phyloP scores from a whole-genome alignment of 169 alveolate genomes.

The Theileria annulata region DNA sequence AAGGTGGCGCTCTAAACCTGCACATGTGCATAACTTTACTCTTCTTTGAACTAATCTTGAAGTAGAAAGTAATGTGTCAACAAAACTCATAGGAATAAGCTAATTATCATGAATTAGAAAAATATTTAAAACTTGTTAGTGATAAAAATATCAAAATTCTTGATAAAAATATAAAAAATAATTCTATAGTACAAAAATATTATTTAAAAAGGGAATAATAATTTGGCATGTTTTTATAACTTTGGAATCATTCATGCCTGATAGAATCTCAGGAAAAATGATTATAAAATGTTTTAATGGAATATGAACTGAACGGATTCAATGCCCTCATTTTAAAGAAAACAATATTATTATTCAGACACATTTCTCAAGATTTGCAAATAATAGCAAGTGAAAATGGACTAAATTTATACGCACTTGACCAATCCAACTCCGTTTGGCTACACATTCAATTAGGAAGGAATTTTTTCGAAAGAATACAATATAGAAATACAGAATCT shows the following conservation, averaged over 20 bases:
- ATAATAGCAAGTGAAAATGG: slow-evolving; percentile 55
- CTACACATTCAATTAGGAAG: slow-evolving; percentile 58
- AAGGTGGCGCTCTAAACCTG: slow-evolving; percentile 49
- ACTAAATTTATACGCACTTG: slow-evolving; percentile 60
- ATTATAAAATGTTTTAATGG: slow-evolving; percentile 26
- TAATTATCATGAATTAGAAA: background rate
- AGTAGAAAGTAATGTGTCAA: slow-evolving; percentile 5
- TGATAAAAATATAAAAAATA: background rate
- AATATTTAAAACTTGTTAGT: background rate
- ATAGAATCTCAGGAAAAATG: too few species aligned
- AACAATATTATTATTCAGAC: slow-evolving; percentile 56
- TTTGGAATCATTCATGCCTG: too few species aligned
- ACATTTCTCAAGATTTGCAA: slow-evolving; percentile 47
- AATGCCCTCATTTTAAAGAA: slow-evolving; percentile 53
- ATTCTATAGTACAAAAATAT: background rate
- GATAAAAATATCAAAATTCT: background rate
- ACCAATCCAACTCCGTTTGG: slow-evolving; percentile 64
- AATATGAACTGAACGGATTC: slow-evolving; percentile 58
- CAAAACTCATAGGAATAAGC: slow-evolving; percentile 11
- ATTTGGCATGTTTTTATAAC: background rate
- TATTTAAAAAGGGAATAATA: background rate
- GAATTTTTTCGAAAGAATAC: slow-evolving; percentile 45
- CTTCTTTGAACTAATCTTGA: slow-evolving; percentile 8
- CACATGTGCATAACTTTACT: slow-evolving; percentile 32
- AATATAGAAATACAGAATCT: background rate